Conservation (phyloP, 768 basidiomycete genomes). For the Vishniacozyma victoriae region DNA sequence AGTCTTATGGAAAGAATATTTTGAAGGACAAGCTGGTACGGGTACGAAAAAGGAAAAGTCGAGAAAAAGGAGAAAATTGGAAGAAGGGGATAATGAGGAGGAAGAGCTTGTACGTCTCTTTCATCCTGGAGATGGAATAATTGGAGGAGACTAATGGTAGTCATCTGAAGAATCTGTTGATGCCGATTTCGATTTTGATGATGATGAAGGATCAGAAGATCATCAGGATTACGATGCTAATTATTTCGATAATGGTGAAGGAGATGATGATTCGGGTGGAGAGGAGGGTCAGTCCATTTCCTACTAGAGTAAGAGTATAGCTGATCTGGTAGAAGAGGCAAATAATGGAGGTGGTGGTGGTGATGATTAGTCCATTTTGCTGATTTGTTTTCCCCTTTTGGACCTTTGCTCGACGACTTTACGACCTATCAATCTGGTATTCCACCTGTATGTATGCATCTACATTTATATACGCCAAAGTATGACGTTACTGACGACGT, state of each 20-base stretch:
- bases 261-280: conserved; percentile 37
- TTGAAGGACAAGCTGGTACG: conserved; percentile 16
- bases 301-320: no score
- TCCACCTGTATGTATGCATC: no score
- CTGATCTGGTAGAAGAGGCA: no score
- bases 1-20: conserved; percentile 31
- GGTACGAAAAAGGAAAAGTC: conserved; percentile 5
- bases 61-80: conserved; percentile 1
- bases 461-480: no score
- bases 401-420: no score
- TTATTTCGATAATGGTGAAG: conserved; percentile 44
- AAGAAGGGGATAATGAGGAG: conserved; percentile 5
- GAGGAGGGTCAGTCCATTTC: conserved; percentile 37
- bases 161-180: conserved; percentile 22
- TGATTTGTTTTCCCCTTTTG: no score
- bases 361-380: no score
- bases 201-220: conserved; percentile 27
- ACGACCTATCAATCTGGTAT: no score
- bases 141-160: no score
- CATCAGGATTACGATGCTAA: conserved; percentile 43
- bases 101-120: conserved; percentile 26
- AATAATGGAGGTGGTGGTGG: no score
- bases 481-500: no score
- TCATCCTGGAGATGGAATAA: no score
- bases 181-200: conserved; percentile 30